Conservation (phyloP, 306 rosid species). For the Prunus kanzakura region DNA sequence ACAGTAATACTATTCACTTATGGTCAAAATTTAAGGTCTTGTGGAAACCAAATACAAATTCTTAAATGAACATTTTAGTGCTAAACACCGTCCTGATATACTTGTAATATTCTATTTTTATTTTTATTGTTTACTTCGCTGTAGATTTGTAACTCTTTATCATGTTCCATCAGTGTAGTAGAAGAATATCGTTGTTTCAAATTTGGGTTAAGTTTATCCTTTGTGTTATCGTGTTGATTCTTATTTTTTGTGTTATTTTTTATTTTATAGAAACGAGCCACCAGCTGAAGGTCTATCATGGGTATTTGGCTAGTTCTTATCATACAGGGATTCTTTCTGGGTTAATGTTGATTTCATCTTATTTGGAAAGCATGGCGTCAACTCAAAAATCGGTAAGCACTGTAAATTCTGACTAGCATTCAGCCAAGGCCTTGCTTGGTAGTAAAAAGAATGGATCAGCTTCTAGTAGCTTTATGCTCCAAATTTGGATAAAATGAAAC, state of each 20-base stretch:
- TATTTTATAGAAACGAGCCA: slow-evolving; percentile 46
- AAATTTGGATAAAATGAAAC: not conserved
- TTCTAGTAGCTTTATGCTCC: not conserved
- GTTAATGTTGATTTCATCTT: slow-evolving; percentile 66
- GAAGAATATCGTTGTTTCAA: not conserved
- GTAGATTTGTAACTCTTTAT: not conserved
- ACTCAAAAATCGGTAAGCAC: slow-evolving; percentile 57
- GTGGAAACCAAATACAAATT: too few relatives aligned
- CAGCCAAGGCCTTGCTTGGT: not conserved
- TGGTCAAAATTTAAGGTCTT: not conserved
- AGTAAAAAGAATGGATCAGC: not conserved
- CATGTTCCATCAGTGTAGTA: not conserved
- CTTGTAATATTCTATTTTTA: not conserved
- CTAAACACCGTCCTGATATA: not conserved
- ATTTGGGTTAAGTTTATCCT: not conserved
- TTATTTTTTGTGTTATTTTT: slow-evolving; percentile 10
- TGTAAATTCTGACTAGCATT: slow-evolving; percentile 5
- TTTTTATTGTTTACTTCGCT: not conserved
- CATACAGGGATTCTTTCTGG: slow-evolving; percentile 92
- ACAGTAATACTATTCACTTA: not conserved
- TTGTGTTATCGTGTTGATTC: not conserved
- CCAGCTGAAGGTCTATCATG: slow-evolving; percentile 69
- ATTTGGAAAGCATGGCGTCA: slow-evolving; percentile 62
- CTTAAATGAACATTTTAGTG: too few relatives aligned
- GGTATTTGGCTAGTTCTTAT: slow-evolving; percentile 85